These are phyloP conservation scores for Fusarium foetens DNA, from an alignment of 2,329 filamentous ascomycete genomes.

Conservation along the genomic window DNA sequence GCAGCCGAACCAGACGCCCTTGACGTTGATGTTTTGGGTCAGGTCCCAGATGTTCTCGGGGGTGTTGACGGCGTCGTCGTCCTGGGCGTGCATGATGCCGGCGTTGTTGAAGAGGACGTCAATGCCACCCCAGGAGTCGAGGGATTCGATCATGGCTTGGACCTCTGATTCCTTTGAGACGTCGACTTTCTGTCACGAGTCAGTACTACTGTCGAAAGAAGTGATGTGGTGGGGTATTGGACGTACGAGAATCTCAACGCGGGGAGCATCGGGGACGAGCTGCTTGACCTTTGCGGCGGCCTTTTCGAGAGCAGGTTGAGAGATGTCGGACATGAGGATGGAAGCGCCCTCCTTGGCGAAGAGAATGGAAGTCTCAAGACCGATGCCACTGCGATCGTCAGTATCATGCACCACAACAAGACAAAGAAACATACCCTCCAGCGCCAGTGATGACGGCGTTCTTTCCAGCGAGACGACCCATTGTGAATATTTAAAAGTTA, in stretches of 20 bases:
- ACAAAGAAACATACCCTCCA: slow-evolving; percentile 73
- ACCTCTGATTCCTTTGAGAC: slow-evolving; percentile 88
- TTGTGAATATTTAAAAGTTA: slow-evolving; percentile 40
- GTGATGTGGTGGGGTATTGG: background rate
- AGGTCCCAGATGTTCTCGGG: slow-evolving; percentile 93
- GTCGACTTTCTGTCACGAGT: slow-evolving; percentile 62
- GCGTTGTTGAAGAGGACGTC: slow-evolving; percentile 98
- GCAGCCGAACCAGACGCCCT: slow-evolving; percentile 96
- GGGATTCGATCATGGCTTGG: slow-evolving; percentile 74
- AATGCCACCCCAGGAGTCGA: slow-evolving; percentile 87
- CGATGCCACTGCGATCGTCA: slow-evolving; percentile 75
- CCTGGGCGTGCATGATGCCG: slow-evolving; percentile 91
- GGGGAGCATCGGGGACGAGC: slow-evolving; percentile 71
- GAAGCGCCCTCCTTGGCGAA: slow-evolving; percentile 89
- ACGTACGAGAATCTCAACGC: slow-evolving; percentile 68
- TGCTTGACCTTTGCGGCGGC: slow-evolving; percentile 79
- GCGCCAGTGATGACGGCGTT: slow-evolving; percentile 83
- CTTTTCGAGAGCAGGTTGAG: slow-evolving; percentile 78
- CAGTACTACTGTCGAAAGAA: background rate
- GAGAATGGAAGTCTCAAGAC: slow-evolving; percentile 89
- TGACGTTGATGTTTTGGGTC: slow-evolving; percentile 94
- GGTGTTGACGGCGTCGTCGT: slow-evolving; percentile 83
- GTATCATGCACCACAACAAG: background rate
- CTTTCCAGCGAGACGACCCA: slow-evolving; percentile 67
- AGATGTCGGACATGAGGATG: slow-evolving; percentile 88